Conservation (phyloP, 2,329 filamentous ascomycete species). For the Cladosporium sp. region DNA sequence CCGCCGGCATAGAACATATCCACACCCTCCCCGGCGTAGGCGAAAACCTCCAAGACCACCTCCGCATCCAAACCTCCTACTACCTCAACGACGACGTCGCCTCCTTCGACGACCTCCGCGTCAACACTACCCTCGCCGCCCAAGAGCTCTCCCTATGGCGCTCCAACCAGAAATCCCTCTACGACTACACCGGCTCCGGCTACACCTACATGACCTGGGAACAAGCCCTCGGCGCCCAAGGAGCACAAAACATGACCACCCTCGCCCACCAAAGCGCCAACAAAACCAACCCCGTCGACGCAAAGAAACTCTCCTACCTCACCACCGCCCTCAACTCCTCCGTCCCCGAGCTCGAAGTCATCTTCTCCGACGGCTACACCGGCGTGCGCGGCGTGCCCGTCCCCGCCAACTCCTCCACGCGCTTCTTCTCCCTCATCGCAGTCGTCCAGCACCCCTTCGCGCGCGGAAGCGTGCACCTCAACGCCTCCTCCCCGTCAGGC, state of each 20-base stretch:
- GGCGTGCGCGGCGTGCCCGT: conserved; percentile 37
- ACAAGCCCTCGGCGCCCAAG: conserved; percentile 32
- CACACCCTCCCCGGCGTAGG: conserved; percentile 19
- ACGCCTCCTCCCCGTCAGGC: conserved; percentile 15
- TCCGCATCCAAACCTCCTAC: conserved; percentile 24
- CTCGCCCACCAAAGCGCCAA: conserved; percentile 18
- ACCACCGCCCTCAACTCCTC: conserved; percentile 24
- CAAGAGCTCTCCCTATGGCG: conserved; percentile 37
- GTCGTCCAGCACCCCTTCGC: conserved; percentile 48
- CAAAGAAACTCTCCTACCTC: conserved; percentile 40
- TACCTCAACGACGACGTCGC: conserved; percentile 29
- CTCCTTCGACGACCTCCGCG: conserved; percentile 31
- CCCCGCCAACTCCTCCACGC: conserved; percentile 26
- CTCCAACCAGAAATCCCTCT: conserved; percentile 30
- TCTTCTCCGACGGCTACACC: conserved; percentile 45
- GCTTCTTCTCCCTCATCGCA: conserved; percentile 54
- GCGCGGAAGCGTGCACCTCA: conserved; percentile 38
- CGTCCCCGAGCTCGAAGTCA: conserved; percentile 40
- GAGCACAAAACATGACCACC: conserved; percentile 23
- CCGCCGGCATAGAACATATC: conserved; percentile 18
- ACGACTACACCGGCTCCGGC: conserved; percentile 38
- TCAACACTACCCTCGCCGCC: conserved; percentile 33
- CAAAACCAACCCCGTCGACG: conserved; percentile 25
- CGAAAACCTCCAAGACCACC: conserved; percentile 25
- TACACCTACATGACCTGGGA: conserved; percentile 43